phyloP scores from a whole-genome alignment of 139 green algal species.

The Chlorella sp. region DNA sequence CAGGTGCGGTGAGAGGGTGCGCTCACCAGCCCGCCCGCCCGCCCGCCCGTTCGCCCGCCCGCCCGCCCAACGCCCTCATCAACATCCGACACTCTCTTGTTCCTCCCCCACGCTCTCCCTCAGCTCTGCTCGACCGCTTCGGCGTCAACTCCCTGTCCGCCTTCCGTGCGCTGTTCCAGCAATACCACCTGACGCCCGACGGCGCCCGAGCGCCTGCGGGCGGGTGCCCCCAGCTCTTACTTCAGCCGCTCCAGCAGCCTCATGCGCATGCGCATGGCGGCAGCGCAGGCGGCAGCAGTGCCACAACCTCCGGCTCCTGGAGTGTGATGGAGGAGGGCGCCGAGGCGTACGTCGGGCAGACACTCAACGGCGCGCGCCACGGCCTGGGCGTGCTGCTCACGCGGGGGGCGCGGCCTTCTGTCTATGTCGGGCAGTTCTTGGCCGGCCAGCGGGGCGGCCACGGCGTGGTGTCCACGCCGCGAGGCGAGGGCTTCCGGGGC shows the following conservation, averaged over 20 bases:
- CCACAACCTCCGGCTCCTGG: background rate
- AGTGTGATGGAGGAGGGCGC: background rate
- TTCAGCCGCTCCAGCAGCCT: background rate
- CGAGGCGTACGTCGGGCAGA: constrained; percentile 4
- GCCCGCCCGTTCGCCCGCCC: background rate
- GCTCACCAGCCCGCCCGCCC: background rate
- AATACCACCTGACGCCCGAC: constrained; percentile 3
- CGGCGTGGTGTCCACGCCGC: background rate
- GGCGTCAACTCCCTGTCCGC: constrained; percentile 11
- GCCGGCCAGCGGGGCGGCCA: constrained; percentile 8
- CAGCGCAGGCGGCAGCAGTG: background rate
- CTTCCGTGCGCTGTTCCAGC: constrained; percentile 1
- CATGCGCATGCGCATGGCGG: background rate
- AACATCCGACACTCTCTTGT: background rate
- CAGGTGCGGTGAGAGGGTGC: background rate
- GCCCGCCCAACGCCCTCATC: background rate
- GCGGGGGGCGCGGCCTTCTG: background rate
- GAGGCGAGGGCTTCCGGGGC: constrained; percentile 9
- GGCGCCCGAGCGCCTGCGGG: background rate
- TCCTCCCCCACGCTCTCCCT: background rate
- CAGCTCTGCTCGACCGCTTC: constrained; percentile 19
- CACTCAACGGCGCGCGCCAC: background rate
- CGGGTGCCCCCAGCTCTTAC: background rate
- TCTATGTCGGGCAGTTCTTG: constrained; percentile 1
- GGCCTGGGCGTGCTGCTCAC: constrained; percentile 12